Evolutionary conservation across 1,139 yeast species (phyloP).

Genomic region (Diutina catenulata): DNA sequence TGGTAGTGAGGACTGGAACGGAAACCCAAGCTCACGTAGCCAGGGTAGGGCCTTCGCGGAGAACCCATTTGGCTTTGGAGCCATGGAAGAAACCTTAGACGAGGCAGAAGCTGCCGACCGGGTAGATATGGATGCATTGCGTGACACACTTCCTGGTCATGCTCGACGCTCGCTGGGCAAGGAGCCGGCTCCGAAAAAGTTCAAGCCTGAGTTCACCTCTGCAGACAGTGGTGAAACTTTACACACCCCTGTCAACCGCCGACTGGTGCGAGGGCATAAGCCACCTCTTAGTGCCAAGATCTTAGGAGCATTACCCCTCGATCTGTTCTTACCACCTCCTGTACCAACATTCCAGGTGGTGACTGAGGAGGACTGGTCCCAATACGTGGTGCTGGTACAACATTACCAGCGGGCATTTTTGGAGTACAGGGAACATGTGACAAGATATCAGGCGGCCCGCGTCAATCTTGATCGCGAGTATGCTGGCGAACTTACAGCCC

Average conservation of each 20-base stretch:
- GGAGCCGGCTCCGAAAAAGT: no score
- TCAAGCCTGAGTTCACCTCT: not conserved
- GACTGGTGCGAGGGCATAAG: not conserved
- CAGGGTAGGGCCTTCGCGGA: no score
- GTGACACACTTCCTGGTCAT: no score
- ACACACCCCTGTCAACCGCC: not conserved
- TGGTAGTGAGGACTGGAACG: no score
- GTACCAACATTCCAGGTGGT: no score
- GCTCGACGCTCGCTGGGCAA: no score
- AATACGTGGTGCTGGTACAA: not conserved
- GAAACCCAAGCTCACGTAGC: no score
- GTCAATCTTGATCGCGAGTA: not conserved
- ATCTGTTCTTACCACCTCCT: no score
- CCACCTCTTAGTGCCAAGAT: not conserved
- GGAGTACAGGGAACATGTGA: not conserved
- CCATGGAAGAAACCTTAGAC: no score
- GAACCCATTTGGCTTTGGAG: no score
- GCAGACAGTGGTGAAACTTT: not conserved
- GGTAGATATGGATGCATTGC: no score
- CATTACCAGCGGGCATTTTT: not conserved
- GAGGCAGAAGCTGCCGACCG: no score
- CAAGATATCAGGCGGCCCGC: not conserved
- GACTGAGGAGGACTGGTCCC: not conserved
- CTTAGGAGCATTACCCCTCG: not conserved
- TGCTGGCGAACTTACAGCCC: not conserved